Percentiles rank a stretch among this genome's conserved stretches.
Conservation (phyloP, 306 rosid species). For the Luffa aegyptiaca region DNA sequence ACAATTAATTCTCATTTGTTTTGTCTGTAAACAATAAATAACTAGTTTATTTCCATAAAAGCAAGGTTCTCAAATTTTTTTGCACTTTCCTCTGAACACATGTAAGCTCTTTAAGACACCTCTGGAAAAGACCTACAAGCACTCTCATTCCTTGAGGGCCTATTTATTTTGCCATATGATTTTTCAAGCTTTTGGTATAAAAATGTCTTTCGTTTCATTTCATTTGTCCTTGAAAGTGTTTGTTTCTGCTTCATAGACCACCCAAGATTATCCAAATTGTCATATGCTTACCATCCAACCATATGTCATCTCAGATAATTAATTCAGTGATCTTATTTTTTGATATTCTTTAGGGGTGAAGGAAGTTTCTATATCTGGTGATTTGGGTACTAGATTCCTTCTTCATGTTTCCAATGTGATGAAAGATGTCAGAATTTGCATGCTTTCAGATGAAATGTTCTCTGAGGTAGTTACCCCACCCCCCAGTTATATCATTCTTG, state of each 20-base stretch:
- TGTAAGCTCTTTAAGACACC: not conserved
- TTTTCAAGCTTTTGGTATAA: not conserved
- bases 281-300: not conserved
- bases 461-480: slow-evolving; percentile 30
- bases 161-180: not conserved
- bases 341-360: slow-evolving; percentile 34
- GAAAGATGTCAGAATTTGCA: slow-evolving; percentile 37
- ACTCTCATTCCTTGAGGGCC: not conserved
- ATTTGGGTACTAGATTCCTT: slow-evolving; percentile 17
- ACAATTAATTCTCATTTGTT: too few relatives aligned
- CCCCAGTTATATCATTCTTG: not conserved
- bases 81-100: not conserved
- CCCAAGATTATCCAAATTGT: not conserved
- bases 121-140: not conserved
- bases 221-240: not conserved
- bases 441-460: slow-evolving; percentile 77
- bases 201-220: not conserved
- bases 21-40: too few relatives aligned
- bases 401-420: slow-evolving; percentile 50
- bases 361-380: slow-evolving; percentile 29
- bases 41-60: not conserved
- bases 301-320: not conserved
- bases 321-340: not conserved
- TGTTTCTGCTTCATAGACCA: not conserved
- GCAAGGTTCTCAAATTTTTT: not conserved